Percentiles rank a stretch among this genome's conserved stretches.
These are phyloP conservation scores for Polyporus arcularius DNA, from an alignment of 768 basidiomycete species.

Conservation along the genomic window DNA sequence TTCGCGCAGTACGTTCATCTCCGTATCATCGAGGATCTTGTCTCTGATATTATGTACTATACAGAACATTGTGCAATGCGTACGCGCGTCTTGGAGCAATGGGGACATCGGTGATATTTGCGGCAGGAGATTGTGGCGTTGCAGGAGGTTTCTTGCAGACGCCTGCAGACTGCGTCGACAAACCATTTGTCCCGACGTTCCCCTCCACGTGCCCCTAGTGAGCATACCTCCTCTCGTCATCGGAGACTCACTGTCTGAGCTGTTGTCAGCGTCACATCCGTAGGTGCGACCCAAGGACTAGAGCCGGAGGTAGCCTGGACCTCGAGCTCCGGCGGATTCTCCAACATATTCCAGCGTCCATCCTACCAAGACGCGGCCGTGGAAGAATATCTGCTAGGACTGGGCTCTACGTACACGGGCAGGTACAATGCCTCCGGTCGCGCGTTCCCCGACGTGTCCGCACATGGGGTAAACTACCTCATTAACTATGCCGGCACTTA, in stretches of 20 bases:
- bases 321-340: conserved; percentile 39
- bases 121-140: conserved; percentile 33
- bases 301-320: conserved; percentile 30
- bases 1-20: too few relatives aligned
- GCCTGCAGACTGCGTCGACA: too few relatives aligned
- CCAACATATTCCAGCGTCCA: conserved; percentile 33
- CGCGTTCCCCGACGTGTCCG: conserved; percentile 49
- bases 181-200: conserved; percentile 29
- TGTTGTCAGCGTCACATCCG: conserved; percentile 32
- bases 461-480: conserved; percentile 34
- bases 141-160: too few relatives aligned
- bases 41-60: too few relatives aligned
- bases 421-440: conserved; percentile 38
- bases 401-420: conserved; percentile 31
- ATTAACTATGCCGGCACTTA: conserved; percentile 21
- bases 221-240: conserved; percentile 2
- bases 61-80: neutral
- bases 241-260: neutral
- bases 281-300: conserved; percentile 34
- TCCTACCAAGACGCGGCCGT: conserved; percentile 43
- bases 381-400: conserved; percentile 32
- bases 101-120: neutral
- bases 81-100: neutral
- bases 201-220: conserved; percentile 38
- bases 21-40: too few relatives aligned